Evolutionary conservation across 164 flowering plant genomes (phyloP).

Genomic region (Brasenia schreberi): DNA sequence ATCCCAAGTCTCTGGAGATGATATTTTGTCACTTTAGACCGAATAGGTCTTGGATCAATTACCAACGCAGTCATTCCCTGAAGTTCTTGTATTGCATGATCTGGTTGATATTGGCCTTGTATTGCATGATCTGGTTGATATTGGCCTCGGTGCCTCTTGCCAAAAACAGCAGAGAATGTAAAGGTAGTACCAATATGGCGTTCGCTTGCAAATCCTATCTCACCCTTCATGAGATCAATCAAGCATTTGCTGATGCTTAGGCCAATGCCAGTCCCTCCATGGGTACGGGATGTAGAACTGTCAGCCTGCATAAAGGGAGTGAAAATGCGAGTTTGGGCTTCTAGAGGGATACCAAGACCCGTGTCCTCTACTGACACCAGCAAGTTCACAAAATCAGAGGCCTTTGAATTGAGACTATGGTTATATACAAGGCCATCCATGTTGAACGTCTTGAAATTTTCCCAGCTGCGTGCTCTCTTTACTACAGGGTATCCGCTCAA

Average conservation of each 20-base stretch:
- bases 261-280: constrained; percentile 97
- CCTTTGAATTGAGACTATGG: neutral
- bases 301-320: constrained; percentile 95
- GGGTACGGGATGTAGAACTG: constrained; percentile 66
- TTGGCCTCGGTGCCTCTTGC: constrained; percentile 23
- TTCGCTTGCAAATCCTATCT: constrained; percentile 75
- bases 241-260: constrained; percentile 89
- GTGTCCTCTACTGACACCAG: constrained; percentile 94
- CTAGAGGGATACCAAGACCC: constrained; percentile 70
- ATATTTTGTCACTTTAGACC: constrained; percentile 69
- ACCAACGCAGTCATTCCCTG: constrained; percentile 60
- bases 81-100: constrained; percentile 34
- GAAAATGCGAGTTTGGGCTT: constrained; percentile 76
- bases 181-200: constrained; percentile 79
- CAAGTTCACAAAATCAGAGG: constrained; percentile 30
- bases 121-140: constrained; percentile 25
- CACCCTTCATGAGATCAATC: constrained; percentile 90
- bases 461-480: constrained; percentile 68
- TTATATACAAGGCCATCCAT: constrained; percentile 19
- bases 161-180: constrained; percentile 77
- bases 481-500: constrained; percentile 84
- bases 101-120: constrained; percentile 16
- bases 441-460: constrained; percentile 36
- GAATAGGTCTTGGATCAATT: constrained; percentile 50
- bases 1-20: constrained; percentile 87